These are phyloP conservation scores for Galerina sulciceps DNA, from an alignment of 768 basidiomycete species.

Conservation along the genomic window DNA sequence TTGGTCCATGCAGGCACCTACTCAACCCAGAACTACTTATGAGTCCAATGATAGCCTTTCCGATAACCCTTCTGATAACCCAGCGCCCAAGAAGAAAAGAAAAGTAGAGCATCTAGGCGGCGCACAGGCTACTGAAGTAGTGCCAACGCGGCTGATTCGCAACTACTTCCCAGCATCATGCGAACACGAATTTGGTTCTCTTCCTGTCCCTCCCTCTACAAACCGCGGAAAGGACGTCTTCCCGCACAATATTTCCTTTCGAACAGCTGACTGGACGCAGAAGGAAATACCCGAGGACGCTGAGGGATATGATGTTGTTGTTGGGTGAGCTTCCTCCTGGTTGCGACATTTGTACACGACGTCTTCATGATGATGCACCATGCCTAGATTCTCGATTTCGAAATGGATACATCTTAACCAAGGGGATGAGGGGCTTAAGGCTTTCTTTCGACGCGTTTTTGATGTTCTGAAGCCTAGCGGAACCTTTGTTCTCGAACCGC, in stretches of 20 bases:
- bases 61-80: not conserved
- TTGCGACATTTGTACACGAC: too few species aligned
- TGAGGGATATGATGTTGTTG: conserved; percentile 72
- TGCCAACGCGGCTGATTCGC: conserved; percentile 5
- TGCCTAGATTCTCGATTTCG: conserved; percentile 75
- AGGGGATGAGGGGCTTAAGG: conserved; percentile 72
- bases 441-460: conserved; percentile 70
- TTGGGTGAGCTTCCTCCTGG: conserved; percentile 60
- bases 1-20: conserved; percentile 70
- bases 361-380: not conserved
- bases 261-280: conserved; percentile 74
- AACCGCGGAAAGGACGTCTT: conserved; percentile 47
- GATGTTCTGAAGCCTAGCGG: conserved; percentile 64
- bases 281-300: conserved; percentile 57
- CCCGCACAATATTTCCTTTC: conserved; percentile 81
- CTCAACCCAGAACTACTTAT: not conserved
- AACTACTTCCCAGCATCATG: conserved; percentile 81
- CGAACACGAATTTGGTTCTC: conserved; percentile 73
- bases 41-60: not conserved
- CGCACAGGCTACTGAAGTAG: not conserved
- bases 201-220: conserved; percentile 63
- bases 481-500: conserved; percentile 79
- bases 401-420: conserved; percentile 93
- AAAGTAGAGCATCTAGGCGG: conserved; percentile 19
- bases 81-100: conserved; percentile 24